These are phyloP conservation scores for Mucor irregularis DNA, from an alignment of 371 early-diverging fungal genomes.

Conservation along the genomic window DNA sequence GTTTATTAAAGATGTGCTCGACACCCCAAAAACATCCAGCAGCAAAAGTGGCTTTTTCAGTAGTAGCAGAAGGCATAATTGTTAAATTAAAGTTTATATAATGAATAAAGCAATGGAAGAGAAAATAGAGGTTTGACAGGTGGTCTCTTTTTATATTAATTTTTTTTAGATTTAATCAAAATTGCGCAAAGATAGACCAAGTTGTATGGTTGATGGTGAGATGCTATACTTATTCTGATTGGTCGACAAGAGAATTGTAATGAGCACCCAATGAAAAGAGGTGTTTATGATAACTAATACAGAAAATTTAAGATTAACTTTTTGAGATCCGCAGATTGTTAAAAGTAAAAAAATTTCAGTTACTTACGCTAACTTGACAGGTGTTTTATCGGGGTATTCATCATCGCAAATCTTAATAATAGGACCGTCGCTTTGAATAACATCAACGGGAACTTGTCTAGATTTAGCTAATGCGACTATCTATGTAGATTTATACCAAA, in stretches of 20 bases:
- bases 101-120: not conserved
- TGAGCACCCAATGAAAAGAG: constrained; percentile 93
- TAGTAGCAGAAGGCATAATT: not conserved
- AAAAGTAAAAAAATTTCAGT: not conserved
- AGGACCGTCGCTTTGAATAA: constrained; percentile 79
- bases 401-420: constrained; percentile 78
- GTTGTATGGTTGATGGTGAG: constrained; percentile 14
- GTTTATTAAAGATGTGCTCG: constrained; percentile 72
- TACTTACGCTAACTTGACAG: constrained; percentile 78
- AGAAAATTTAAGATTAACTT: not conserved
- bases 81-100: not conserved
- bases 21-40: constrained; percentile 67
- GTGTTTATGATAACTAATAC: constrained; percentile 80
- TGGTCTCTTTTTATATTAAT: constrained; percentile 8
- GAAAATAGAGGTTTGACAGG: not conserved
- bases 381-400: constrained; percentile 56
- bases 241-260: constrained; percentile 60
- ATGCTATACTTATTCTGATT: not conserved
- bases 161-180: not conserved
- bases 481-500: constrained; percentile 32
- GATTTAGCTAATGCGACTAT: constrained; percentile 76
- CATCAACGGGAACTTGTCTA: constrained; percentile 70
- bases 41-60: constrained; percentile 44
- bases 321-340: not conserved
- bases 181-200: constrained; percentile 21